Evolutionary conservation across 306 rosid species (phyloP), one percentile per base, ranked within the genome.

Genomic region (Gastrolobium villosum): DNA sequence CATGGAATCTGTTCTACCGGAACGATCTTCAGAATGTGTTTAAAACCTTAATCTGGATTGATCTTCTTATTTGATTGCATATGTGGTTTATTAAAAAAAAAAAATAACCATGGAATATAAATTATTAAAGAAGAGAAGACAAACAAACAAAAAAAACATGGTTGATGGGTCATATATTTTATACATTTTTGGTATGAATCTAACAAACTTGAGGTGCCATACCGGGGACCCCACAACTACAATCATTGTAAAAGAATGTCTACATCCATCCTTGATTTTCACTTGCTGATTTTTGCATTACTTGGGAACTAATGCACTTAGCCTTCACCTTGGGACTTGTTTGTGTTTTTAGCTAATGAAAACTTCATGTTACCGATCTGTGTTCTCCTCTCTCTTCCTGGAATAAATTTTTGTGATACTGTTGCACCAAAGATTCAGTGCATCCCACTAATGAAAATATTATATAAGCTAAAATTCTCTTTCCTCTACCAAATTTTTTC

Each of bases 191-290:
- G 62, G 36, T 65, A 77, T 72, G 46, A 65, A 72, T 72, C 66
- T 57, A 83, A 65, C 30, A 65, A 54, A 48, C 41, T 45, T 46
- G 35, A 46, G 82, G 65, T 72, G 71, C 65, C 61, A 31, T 72
- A 40, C 11, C 10, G 66, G n/a, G 73, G 71, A 5, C 54, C 82
- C 81, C 61, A 83, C 77, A 55, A 73, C 81, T 54, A 83, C 77
- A 55, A 73, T 78, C 76, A 77, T 82, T 72, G 43, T 55, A 28
- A 65, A 70, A n/a, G 65, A n/a, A 40, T 78, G 80, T 78, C 80
- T 10, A 49, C 65, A 70, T 79, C 78, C 31, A 61, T 70, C 20
- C 3, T 70, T 64, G 3, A 35, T n/a, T 72, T 64, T 67, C 62
- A 78, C 50, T 49, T 57, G 26, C 67, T 49, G 7, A 11, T 39